These are phyloP conservation scores for Spergularia azorica DNA, from an alignment of 179 eudicot genomes.

Conservation along the genomic window DNA sequence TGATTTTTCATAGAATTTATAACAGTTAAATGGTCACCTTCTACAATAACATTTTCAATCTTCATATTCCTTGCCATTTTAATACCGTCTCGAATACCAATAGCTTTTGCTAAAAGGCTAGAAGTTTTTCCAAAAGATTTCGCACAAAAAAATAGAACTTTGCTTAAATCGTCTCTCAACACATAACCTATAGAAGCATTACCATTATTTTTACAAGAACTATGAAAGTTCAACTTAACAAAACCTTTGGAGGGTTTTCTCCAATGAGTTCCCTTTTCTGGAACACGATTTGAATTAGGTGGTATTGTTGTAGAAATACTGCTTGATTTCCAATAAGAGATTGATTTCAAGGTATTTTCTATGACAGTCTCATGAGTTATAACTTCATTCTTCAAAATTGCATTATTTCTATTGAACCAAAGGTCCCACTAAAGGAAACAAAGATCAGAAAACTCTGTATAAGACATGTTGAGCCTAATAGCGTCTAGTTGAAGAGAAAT, in stretches of 20 bases:
- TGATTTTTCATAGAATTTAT: too few relatives aligned
- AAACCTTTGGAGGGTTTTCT: neutral
- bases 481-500: too few relatives aligned
- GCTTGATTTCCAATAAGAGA: neutral
- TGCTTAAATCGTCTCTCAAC: neutral
- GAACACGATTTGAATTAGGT: neutral
- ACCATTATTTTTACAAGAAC: neutral
- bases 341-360: too few relatives aligned
- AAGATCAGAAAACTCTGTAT: neutral
- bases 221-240: neutral
- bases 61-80: too few relatives aligned
- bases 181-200: neutral
- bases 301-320: too few relatives aligned
- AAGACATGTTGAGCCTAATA: neutral
- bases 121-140: neutral
- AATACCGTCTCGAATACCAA: neutral
- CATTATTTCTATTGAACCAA: neutral
- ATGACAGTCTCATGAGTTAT: neutral
- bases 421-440: neutral
- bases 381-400: neutral
- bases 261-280: neutral
- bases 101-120: neutral
- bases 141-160: neutral
- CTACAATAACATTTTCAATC: too few relatives aligned
- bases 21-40: too few relatives aligned